Percentiles rank a stretch among this genome's conserved stretches.
phyloP scores from a whole-genome alignment of 2,329 filamentous ascomycete species.

The Clarireedia sp. region DNA sequence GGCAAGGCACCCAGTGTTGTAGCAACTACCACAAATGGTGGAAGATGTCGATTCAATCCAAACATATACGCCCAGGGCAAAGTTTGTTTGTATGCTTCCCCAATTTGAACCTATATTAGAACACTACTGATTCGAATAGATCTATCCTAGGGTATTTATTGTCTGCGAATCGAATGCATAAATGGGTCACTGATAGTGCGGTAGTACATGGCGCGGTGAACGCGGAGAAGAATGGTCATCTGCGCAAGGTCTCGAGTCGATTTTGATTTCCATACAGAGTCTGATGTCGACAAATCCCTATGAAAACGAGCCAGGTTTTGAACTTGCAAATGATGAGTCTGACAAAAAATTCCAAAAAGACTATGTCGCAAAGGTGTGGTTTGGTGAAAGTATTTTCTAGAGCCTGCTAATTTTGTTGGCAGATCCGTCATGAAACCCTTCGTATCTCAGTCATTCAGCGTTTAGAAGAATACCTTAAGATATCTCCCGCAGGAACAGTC shows the following conservation, averaged over 20 bases:
- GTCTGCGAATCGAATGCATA: neutral
- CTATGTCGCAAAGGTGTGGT: constrained; percentile 68
- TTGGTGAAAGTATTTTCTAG: neutral
- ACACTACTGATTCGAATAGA: constrained; percentile 37
- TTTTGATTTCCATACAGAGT: constrained; percentile 91
- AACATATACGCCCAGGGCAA: constrained; percentile 91
- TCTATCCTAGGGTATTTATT: constrained; percentile 70
- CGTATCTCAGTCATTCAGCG: constrained; percentile 80
- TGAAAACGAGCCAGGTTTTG: constrained; percentile 92
- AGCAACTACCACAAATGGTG: constrained; percentile 80
- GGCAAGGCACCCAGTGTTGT: constrained; percentile 53
- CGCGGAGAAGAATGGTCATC: constrained; percentile 93
- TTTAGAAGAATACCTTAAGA: constrained; percentile 68
- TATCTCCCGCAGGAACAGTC: constrained; percentile 44
- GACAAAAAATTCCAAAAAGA: constrained; percentile 68
- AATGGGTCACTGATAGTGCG: constrained; percentile 9
- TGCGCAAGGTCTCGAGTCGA: constrained; percentile 89
- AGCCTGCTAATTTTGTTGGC: constrained; percentile 6
- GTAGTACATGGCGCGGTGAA: constrained; percentile 89
- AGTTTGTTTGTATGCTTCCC: constrained; percentile 72
- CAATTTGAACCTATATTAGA: neutral
- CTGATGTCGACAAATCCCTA: constrained; percentile 91
- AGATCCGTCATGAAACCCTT: constrained; percentile 88
- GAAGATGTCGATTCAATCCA: constrained; percentile 84
- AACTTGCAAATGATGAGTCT: constrained; percentile 57